phyloP scores from a whole-genome alignment of 805 yeast genomes.

The Candida patagonica region DNA sequence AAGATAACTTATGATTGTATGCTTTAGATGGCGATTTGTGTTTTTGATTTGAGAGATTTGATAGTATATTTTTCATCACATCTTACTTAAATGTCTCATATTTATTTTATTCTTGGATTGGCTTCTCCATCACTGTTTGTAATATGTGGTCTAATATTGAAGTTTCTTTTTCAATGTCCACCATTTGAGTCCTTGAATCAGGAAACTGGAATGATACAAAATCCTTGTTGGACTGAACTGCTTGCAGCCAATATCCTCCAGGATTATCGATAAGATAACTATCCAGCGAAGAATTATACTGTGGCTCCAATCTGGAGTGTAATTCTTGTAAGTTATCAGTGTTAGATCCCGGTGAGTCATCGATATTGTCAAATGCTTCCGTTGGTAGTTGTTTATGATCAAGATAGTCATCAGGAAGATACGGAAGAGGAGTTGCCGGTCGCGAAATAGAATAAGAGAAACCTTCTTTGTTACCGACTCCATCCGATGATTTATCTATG shows the following conservation, averaged over 20 bases:
- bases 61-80: too few relatives aligned
- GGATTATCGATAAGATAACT: conserved; percentile 1
- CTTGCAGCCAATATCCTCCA: conserved; percentile 2
- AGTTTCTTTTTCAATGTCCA: conserved; percentile 3
- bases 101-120: conserved; percentile 1
- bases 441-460: conserved; percentile 6
- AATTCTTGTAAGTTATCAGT: neutral
- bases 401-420: conserved; percentile 12
- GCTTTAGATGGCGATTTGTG: too few relatives aligned
- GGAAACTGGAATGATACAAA: conserved; percentile 1
- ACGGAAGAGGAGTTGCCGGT: conserved; percentile 12
- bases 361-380: neutral
- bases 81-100: too few relatives aligned
- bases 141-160: conserved; percentile 4
- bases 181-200: neutral
- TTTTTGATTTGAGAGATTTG: too few relatives aligned
- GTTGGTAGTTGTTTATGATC: neutral
- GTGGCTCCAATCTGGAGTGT: neutral
- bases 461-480: neutral
- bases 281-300: neutral
- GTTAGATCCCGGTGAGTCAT: neutral
- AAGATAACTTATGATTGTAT: too few relatives aligned
- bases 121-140: conserved; percentile 4
- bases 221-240: neutral
- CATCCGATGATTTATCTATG: neutral